Base-by-base conservation (phyloP, 2,329 filamentous ascomycete genomes). In the Elsinoe batatas region DNA sequence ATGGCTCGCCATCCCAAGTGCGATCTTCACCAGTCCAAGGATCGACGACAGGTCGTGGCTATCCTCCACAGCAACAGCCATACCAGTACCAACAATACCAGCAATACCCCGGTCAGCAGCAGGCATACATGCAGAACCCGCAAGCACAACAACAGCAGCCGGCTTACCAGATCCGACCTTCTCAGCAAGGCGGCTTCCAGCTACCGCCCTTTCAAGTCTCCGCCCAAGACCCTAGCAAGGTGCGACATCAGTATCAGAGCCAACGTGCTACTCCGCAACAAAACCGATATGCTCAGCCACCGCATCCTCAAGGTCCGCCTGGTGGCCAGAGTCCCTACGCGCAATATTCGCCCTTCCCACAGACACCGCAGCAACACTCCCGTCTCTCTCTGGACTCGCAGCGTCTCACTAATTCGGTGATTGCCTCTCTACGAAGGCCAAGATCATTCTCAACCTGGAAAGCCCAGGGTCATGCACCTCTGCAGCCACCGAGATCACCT, bases 171-270 rank as follows among this genome's bases (percentile, higher is more conserved):
- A 54, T 56, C 7, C 69, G 69, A 33, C 68, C 69, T 12, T 68
- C 69, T 38, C 72, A 72, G 18, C 61, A 62, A 40, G 64, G 73
- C 49, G 74, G 73, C 13, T 70, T 72, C 57, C 74, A 75, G 69
- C 66, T 76, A 35, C 72, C 73, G 46, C 73, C 74, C 3, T 77
- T 76, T 61, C 71, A 74, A 55, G 71, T 75, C 11, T 65, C 68
- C n/a, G 68, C 70, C 7, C 73, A 76, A 58, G 71, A 72, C 49
- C 71, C 70, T 4, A 70, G 64, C 47, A 65, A 65, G 58, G 64
- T 67, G 10, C 67, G 69, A 55, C 69, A 69, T 18, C 68, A 67
- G 40, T 58, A 66, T 33, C 17, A 42, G 13, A 35, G 38, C 35
- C 56, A 60, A 30, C 53, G 58, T 13, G 11, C 32, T 59, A 8